A percentile compares a stretch with the other conserved stretches of the same genome.
Evolutionary conservation across 2,329 filamentous ascomycete genomes (phyloP).

Genomic region (Coniochaeta ligniaria): DNA sequence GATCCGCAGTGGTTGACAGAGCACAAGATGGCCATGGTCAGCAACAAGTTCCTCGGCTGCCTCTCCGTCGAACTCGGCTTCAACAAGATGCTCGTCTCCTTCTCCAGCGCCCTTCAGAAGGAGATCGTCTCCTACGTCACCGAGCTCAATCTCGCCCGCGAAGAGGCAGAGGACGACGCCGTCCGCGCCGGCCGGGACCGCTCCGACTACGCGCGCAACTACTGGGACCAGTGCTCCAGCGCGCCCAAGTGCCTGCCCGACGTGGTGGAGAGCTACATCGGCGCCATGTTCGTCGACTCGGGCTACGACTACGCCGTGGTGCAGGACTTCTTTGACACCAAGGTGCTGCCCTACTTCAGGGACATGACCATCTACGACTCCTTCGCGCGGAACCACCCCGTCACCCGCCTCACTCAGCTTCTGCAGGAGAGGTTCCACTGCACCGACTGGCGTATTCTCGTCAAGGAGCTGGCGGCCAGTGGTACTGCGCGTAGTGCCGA

Average conservation of each 20-base stretch:
- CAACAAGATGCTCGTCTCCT: slow-evolving; percentile 61
- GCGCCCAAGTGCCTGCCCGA: slow-evolving; percentile 76
- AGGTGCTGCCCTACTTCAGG: slow-evolving; percentile 71
- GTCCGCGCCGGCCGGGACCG: slow-evolving; percentile 23
- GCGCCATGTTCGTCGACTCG: slow-evolving; percentile 87
- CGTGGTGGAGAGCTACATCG: slow-evolving; percentile 81
- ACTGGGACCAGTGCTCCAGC: slow-evolving; percentile 57
- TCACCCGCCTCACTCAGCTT: slow-evolving; percentile 61
- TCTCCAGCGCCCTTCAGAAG: slow-evolving; percentile 35
- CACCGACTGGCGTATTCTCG: slow-evolving; percentile 45
- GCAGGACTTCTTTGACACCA: slow-evolving; percentile 66
- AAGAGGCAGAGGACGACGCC: slow-evolving; percentile 24
- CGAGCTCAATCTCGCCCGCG: slow-evolving; percentile 40
- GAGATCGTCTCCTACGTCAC: slow-evolving; percentile 47
- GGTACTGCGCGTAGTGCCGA: slow-evolving; percentile 26
- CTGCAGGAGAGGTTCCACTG: slow-evolving; percentile 63
- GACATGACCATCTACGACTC: slow-evolving; percentile 85
- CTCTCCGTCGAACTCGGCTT: slow-evolving; percentile 73
- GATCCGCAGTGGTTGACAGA: slow-evolving; percentile 97
- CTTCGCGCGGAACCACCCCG: slow-evolving; percentile 81
- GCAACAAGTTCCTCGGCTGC: slow-evolving; percentile 86
- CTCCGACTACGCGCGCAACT: slow-evolving; percentile 48
- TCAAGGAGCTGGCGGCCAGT: slow-evolving; percentile 35
- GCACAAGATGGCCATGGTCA: slow-evolving; percentile 99
- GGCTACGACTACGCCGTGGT: slow-evolving; percentile 70